Evolutionary conservation across 495 filamentous ascomycete species (phyloP).

Genomic region (Hypoxylon rickii): DNA sequence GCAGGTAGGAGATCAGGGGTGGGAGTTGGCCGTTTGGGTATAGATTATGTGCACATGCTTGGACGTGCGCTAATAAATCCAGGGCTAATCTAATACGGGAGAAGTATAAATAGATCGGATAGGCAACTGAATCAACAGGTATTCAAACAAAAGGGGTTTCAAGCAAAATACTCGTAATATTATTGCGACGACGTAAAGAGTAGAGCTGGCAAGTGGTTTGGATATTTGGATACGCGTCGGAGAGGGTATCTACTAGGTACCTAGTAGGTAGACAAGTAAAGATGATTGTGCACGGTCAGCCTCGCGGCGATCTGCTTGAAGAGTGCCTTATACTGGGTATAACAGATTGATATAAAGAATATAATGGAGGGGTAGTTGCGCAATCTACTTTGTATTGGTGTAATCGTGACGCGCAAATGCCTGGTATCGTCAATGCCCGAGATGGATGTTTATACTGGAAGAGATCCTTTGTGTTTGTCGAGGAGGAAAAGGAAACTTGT

Average conservation of each 20-base stretch:
- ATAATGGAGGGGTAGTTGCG: neutral
- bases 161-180: too few species aligned
- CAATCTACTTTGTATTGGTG: neutral
- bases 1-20: neutral
- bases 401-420: neutral
- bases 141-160: neutral
- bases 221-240: too few species aligned
- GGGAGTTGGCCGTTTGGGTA: neutral
- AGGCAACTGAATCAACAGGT: neutral
- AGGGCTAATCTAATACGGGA: neutral
- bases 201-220: too few species aligned
- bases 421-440: neutral
- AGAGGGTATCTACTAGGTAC: too few species aligned
- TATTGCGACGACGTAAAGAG: too few species aligned
- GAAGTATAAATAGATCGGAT: neutral
- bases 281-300: neutral
- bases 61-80: neutral
- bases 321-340: too few species aligned
- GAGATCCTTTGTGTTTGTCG: too few species aligned
- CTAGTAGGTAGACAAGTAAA: neutral
- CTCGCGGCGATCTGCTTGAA: neutral
- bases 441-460: too few species aligned
- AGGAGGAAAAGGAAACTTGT: too few species aligned
- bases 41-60: neutral
- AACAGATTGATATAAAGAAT: neutral